Evolutionary conservation across 306 rosid species (phyloP), one percentile per base, ranked within the genome.

Genomic region (Comarum palustre): DNA sequence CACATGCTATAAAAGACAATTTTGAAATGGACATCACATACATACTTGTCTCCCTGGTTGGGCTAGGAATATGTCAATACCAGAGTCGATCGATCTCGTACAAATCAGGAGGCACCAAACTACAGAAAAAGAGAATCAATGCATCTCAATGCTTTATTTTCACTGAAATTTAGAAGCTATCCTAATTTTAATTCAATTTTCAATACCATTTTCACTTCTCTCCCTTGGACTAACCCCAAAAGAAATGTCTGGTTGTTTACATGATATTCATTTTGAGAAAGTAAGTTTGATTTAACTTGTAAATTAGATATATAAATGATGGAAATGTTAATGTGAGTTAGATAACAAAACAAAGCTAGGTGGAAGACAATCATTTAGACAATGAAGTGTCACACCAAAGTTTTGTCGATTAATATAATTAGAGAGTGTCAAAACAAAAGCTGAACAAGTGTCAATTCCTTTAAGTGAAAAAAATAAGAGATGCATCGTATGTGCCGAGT

Each of bases 1-100:
- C 84, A 73, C 82, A 72, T 79, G 87, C 24, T 75, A 16, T 19
- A 81, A 77, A 83, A 78, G 81, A 81, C 83, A 81, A 73, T 51
- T 39, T 62, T 59, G 82, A 84, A 57, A 42, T 68, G 74, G 87
- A 84, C 87, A 45, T 73, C 48, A 68, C 86, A 51, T 68, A 55
- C 68, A 77, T 52, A 73, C 38, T 75, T 81, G 85, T 81, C 83
- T 83, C 79, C 66, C 70, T 75, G 66, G 27, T 65, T 68, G 74
- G 72, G 85, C 80, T 46, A 52, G 77, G 74, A 74, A 62, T 73
- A 46, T 76, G 46, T 63, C 70, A 70, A 72, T 85, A 73, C 79
- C 82, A 70, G 59, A 64, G 68, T 50, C 27, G 27, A 14, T 69
- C 80, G 61, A 73, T 54, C 68, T 48, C 31, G 83, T 80, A 75